Conservation (phyloP, 1,284 basidiomycete genomes). For the Porphyrellus sp. region DNA sequence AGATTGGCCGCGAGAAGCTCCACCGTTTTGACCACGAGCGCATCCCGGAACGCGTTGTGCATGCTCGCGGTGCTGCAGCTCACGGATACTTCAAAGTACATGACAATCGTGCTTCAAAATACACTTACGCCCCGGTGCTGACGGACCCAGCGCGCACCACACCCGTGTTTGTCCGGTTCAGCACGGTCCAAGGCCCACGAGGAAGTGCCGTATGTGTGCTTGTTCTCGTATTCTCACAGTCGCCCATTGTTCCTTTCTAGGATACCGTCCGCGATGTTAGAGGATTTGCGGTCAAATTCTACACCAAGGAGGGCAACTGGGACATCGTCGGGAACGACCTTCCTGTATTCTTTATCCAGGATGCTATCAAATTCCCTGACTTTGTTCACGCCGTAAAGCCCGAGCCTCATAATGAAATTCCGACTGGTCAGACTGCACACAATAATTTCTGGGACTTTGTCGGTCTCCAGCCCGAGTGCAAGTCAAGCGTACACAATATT, state of each 20-base stretch:
- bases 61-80: slow-evolving; percentile 77
- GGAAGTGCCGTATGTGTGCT: slow-evolving; percentile 57
- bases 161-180: slow-evolving; percentile 77
- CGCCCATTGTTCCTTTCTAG: slow-evolving; percentile 30
- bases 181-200: slow-evolving; percentile 73
- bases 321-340: slow-evolving; percentile 78
- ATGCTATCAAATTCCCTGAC: slow-evolving; percentile 82
- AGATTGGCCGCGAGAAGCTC: slow-evolving; percentile 68
- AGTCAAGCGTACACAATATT: slow-evolving; percentile 17
- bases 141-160: slow-evolving; percentile 70
- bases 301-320: slow-evolving; percentile 79
- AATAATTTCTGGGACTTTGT: slow-evolving; percentile 86
- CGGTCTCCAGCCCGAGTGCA: slow-evolving; percentile 60
- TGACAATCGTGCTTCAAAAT: slow-evolving; percentile 59
- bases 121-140: slow-evolving; percentile 65
- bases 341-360: slow-evolving; percentile 84
- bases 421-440: slow-evolving; percentile 63
- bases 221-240: neutral
- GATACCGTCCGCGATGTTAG: slow-evolving; percentile 82
- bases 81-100: slow-evolving; percentile 79
- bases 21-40: slow-evolving; percentile 81
- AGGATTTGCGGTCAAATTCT: slow-evolving; percentile 81
- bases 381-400: slow-evolving; percentile 79
- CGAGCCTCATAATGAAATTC: slow-evolving; percentile 75
- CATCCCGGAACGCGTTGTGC: slow-evolving; percentile 77